These are phyloP conservation scores for Nemania sp. DNA, from an alignment of 2,329 filamentous ascomycete species.

Conservation along the genomic window DNA sequence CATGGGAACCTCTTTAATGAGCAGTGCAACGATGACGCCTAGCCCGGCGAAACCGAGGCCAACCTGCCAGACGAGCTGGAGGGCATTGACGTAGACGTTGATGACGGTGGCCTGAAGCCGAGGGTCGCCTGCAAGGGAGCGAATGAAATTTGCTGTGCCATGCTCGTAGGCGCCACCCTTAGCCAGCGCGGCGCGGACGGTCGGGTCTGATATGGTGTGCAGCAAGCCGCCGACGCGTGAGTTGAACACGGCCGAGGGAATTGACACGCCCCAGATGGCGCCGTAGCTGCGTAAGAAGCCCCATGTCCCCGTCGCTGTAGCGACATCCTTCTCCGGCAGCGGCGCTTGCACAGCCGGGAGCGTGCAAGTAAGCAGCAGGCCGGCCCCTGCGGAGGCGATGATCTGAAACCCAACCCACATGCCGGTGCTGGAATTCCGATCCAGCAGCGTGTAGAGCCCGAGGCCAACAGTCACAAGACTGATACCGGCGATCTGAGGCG, in stretches of 20 bases:
- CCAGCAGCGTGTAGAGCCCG: neutral
- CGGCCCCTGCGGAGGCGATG: neutral
- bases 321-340: neutral
- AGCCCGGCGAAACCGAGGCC: neutral
- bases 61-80: neutral
- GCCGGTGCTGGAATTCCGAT: neutral
- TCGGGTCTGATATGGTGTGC: neutral
- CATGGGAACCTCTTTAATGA: neutral
- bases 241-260: neutral
- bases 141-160: neutral
- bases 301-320: neutral
- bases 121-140: neutral
- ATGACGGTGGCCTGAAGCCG: neutral
- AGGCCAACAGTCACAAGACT: neutral
- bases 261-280: neutral
- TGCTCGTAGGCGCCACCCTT: neutral
- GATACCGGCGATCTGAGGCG: neutral
- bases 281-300: neutral
- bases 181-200: neutral
- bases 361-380: neutral
- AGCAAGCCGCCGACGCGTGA: neutral
- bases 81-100: neutral
- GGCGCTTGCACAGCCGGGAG: neutral
- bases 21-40: neutral
- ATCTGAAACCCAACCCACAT: neutral